Evolutionary conservation across 805 yeast genomes (phyloP).

Genomic region (Yamadazyma sp.): DNA sequence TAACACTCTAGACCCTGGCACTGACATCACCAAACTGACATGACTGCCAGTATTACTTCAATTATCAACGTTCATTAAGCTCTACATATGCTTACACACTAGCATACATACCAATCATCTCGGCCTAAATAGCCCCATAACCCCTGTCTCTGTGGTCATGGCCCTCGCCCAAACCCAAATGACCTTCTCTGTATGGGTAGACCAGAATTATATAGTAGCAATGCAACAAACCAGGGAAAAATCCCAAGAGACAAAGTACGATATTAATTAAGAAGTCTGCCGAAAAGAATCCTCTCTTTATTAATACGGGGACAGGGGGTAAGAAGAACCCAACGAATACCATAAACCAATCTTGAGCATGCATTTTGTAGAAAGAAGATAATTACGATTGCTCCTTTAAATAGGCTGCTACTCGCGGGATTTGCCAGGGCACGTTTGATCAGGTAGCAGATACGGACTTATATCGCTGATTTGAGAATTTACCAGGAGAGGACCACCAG

Average conservation of each 20-base stretch:
- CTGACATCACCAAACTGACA: too few species aligned
- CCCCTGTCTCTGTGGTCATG: constrained; percentile 25
- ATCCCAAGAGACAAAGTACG: constrained; percentile 68
- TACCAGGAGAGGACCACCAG: too few species aligned
- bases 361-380: constrained; percentile 23
- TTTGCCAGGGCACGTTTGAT: too few species aligned
- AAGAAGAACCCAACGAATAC: constrained; percentile 66
- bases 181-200: constrained; percentile 51
- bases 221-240: constrained; percentile 75
- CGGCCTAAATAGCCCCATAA: constrained; percentile 16
- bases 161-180: constrained; percentile 31
- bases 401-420: constrained; percentile 3
- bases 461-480: too few species aligned
- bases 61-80: too few species aligned
- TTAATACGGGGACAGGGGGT: constrained; percentile 78
- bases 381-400: constrained; percentile 4
- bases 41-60: too few species aligned
- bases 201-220: constrained; percentile 75
- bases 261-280: constrained; percentile 70
- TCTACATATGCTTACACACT: too few species aligned
- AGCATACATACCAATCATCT: too few species aligned
- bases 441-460: too few species aligned
- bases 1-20: too few species aligned
- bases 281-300: constrained; percentile 71
- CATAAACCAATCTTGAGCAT: constrained; percentile 58